phyloP scores from a whole-genome alignment of 768 basidiomycete species.

The Mycena venus region DNA sequence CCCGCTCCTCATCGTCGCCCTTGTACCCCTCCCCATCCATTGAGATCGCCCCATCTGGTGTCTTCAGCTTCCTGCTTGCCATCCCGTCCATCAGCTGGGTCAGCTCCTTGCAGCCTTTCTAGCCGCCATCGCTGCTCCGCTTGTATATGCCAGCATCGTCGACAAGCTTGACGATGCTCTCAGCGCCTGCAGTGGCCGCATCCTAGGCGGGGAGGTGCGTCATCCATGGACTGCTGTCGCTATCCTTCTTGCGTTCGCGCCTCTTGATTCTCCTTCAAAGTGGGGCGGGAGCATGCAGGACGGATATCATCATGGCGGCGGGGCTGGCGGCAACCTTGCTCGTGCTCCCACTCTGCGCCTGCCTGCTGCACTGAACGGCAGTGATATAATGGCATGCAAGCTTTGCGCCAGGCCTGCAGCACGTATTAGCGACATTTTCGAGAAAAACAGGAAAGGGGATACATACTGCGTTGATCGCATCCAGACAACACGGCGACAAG shows the following conservation, averaged over 20 bases:
- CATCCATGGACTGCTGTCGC: constrained; percentile 17
- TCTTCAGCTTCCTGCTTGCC: constrained; percentile 6
- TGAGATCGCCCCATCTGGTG: not conserved
- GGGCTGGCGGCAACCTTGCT: not conserved
- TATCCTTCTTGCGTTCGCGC: constrained; percentile 34
- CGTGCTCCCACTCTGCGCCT: not conserved
- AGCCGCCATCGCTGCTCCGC: too few species aligned
- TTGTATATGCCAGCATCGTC: constrained; percentile 17
- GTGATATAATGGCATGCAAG: constrained; percentile 17
- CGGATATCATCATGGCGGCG: not conserved
- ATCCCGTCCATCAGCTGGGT: constrained; percentile 26
- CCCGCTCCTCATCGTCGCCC: constrained; percentile 9
- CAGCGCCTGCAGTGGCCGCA: constrained; percentile 13
- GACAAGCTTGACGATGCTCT: constrained; percentile 27
- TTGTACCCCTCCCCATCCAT: not conserved
- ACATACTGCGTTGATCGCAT: not conserved
- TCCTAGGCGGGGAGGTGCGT: constrained; percentile 26
- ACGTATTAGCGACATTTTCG: too few species aligned
- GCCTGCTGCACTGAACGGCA: constrained; percentile 15
- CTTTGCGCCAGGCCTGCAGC: constrained; percentile 13
- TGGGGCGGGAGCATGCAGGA: not conserved
- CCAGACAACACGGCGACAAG: not conserved
- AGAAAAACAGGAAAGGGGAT: too few species aligned
- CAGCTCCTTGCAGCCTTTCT: not conserved
- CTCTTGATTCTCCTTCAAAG: constrained; percentile 37